These are phyloP conservation scores for Micractinium sp. DNA, from an alignment of 139 green algal species.

Conservation along the genomic window DNA sequence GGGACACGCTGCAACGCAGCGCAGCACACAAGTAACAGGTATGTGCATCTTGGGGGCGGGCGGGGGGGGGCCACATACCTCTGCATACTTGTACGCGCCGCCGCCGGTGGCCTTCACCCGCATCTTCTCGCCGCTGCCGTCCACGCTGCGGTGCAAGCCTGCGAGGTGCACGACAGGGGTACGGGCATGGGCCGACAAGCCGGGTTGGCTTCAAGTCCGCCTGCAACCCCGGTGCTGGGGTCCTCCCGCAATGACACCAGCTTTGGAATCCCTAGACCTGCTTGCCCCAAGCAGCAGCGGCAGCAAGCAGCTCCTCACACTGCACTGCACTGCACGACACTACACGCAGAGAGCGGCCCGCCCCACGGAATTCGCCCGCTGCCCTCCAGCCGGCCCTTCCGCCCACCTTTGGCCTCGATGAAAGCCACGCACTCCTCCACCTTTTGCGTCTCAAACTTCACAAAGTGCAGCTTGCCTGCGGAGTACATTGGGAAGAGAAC, in stretches of 20 bases:
- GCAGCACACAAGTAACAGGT: neutral
- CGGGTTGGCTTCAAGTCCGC: no score
- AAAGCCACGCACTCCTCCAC: conserved; percentile 92
- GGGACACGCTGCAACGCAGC: no score
- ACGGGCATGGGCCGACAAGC: no score
- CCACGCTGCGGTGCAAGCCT: conserved; percentile 76
- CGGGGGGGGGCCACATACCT: conserved; percentile 47
- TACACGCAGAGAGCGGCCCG: neutral
- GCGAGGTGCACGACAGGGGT: neutral
- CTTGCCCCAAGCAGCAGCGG: no score
- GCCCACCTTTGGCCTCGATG: conserved; percentile 86
- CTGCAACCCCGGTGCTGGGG: no score
- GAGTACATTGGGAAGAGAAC: neutral
- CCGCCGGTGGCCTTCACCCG: conserved; percentile 77
- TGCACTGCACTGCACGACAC: neutral
- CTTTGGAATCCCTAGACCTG: no score
- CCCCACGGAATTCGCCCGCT: no score
- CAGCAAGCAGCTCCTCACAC: neutral
- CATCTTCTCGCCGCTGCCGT: conserved; percentile 50
- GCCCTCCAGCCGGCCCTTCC: neutral
- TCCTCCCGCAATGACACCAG: no score
- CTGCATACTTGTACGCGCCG: conserved; percentile 89
- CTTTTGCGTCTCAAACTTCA: conserved; percentile 96
- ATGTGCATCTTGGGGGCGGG: neutral
- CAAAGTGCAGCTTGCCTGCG: conserved; percentile 93